phyloP scores from a whole-genome alignment of 768 basidiomycete species.

The Cystobasidium onofrii region DNA sequence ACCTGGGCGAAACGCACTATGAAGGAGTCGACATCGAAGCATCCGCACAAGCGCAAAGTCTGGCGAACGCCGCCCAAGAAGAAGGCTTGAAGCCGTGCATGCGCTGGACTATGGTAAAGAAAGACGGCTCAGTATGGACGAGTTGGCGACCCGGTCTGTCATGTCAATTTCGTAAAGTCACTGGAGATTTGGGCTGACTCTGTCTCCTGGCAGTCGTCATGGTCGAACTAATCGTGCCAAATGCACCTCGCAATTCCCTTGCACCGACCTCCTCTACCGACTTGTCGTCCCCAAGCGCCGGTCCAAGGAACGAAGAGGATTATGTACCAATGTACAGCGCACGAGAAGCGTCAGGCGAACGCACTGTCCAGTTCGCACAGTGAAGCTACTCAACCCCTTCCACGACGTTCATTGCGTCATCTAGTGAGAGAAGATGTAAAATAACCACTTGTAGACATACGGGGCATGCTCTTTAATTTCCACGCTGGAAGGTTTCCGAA shows the following conservation, averaged over 20 bases:
- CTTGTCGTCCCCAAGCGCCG: not conserved
- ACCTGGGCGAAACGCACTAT: not conserved
- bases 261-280: not conserved
- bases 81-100: slow-evolving; percentile 11
- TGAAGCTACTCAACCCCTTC: not conserved
- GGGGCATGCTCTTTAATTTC: too few relatives aligned
- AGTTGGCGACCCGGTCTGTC: slow-evolving; percentile 20
- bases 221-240: slow-evolving; percentile 21
- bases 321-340: not conserved
- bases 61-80: not conserved
- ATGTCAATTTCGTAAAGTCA: not conserved
- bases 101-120: slow-evolving; percentile 14
- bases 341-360: not conserved
- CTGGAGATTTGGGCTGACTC: not conserved
- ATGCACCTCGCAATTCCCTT: not conserved
- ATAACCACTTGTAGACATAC: too few relatives aligned
- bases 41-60: not conserved
- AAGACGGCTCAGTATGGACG: slow-evolving; percentile 18
- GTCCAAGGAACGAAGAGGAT: not conserved
- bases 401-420: too few relatives aligned
- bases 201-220: not conserved
- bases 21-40: not conserved
- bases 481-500: too few relatives aligned
- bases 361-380: not conserved
- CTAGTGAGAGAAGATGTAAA: too few relatives aligned